These are phyloP conservation scores for Lactarius sp. DNA, from an alignment of 768 basidiomycete species.

Conservation along the genomic window DNA sequence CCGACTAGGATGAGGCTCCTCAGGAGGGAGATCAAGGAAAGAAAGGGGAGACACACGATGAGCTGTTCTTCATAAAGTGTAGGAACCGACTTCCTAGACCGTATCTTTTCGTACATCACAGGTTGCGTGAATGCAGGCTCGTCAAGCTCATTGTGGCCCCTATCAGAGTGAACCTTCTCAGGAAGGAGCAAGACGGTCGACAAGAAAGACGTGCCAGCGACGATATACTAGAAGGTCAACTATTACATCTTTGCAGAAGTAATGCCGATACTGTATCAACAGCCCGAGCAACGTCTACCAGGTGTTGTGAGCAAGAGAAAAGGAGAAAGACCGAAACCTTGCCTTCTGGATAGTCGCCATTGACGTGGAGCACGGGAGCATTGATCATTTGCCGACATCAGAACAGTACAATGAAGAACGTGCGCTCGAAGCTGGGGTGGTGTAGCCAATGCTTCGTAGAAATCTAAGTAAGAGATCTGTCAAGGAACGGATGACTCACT, in stretches of 20 bases:
- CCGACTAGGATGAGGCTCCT: conserved; percentile 29
- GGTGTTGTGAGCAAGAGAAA: background rate
- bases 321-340: background rate
- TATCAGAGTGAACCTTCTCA: conserved; percentile 25
- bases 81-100: conserved; percentile 70
- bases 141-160: conserved; percentile 89
- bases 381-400: conserved; percentile 85
- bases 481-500: conserved; percentile 21
- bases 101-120: conserved; percentile 87
- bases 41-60: conserved; percentile 43
- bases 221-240: conserved; percentile 88
- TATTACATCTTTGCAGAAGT: conserved; percentile 89
- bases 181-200: background rate
- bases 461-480: conserved; percentile 3
- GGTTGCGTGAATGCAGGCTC: conserved; percentile 85
- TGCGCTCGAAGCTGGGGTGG: conserved; percentile 79
- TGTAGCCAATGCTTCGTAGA: conserved; percentile 77
- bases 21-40: background rate
- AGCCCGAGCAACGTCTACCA: conserved; percentile 72
- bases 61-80: conserved; percentile 77
- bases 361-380: conserved; percentile 84
- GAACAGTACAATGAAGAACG: conserved; percentile 87
- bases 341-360: conserved; percentile 89
- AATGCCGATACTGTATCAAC: conserved; percentile 77
- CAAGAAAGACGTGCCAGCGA: conserved; percentile 49